Conservation (phyloP, 2,329 filamentous ascomycete species). For the Xylariaceae sp. region DNA sequence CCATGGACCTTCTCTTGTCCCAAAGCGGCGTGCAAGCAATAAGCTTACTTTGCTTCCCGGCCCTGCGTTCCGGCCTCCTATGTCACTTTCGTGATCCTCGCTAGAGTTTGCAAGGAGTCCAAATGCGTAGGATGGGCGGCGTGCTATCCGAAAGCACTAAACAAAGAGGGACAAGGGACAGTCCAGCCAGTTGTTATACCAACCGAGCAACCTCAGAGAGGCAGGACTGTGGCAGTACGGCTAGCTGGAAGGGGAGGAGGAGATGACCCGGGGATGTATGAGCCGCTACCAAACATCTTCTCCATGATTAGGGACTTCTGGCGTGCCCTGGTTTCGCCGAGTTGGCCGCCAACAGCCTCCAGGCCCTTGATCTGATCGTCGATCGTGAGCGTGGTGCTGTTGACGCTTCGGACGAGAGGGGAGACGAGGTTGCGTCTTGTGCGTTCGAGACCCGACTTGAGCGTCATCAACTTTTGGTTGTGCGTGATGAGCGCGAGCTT, state of each 20-base stretch:
- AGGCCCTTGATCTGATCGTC: slow-evolving; percentile 83
- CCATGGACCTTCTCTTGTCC: too few relatives aligned
- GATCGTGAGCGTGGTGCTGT: slow-evolving; percentile 64
- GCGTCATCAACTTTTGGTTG: slow-evolving; percentile 72
- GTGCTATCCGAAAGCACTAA: too few relatives aligned
- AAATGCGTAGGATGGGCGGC: too few relatives aligned
- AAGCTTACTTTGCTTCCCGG: too few relatives aligned
- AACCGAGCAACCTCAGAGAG: neutral
- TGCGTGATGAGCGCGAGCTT: slow-evolving; percentile 83
- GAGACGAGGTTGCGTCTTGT: slow-evolving; percentile 76
- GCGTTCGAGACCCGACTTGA: slow-evolving; percentile 84
- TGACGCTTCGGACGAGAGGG: slow-evolving; percentile 68
- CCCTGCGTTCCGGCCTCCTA: too few relatives aligned
- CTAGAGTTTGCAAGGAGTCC: too few relatives aligned
- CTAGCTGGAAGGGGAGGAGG: neutral
- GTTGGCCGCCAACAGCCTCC: slow-evolving; percentile 71
- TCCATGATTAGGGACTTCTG: slow-evolving; percentile 83
- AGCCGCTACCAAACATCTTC: slow-evolving; percentile 34
- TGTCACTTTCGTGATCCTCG: too few relatives aligned
- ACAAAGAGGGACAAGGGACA: too few relatives aligned
- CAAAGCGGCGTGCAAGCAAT: too few relatives aligned
- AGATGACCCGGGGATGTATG: neutral
- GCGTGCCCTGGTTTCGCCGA: slow-evolving; percentile 67
- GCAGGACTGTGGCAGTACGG: neutral
- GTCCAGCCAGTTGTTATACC: too few relatives aligned